Evolutionary conservation across 352 stramenopile genomes (phyloP).

Genomic region (Labyrinthula sp.): DNA sequence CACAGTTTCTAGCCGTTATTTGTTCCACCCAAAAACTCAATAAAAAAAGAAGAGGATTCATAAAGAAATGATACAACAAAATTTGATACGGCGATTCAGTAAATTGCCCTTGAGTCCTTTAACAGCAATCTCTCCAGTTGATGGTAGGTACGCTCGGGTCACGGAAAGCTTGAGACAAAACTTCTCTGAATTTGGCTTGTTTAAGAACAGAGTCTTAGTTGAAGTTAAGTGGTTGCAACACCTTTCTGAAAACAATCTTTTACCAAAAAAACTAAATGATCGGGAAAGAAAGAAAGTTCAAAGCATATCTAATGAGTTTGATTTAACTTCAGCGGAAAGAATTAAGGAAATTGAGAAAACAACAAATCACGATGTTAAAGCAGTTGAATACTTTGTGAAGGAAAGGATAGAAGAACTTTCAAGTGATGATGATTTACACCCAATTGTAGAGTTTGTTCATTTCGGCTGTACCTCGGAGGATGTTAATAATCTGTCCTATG

Average conservation of each 20-base stretch:
- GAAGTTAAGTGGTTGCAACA: constrained; percentile 34
- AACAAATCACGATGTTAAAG: constrained; percentile 40
- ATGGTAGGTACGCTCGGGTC: constrained; percentile 13
- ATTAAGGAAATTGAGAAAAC: constrained; percentile 38
- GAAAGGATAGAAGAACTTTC: constrained; percentile 30
- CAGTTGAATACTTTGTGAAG: constrained; percentile 39
- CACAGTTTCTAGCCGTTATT: too few species aligned
- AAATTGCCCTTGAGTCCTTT: too few species aligned
- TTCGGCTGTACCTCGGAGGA: constrained; percentile 38
- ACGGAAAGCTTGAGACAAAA: constrained; percentile 5
- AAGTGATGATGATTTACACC: constrained; percentile 23
- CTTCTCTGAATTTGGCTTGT: constrained; percentile 30
- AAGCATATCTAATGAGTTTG: constrained; percentile 29
- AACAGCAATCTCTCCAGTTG: constrained; percentile 19
- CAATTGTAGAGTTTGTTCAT: constrained; percentile 35
- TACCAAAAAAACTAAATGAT: constrained; percentile 24
- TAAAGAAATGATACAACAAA: too few species aligned
- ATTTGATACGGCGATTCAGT: too few species aligned
- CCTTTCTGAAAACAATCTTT: constrained; percentile 16
- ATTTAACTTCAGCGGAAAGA: constrained; percentile 25
- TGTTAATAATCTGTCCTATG: constrained; percentile 38
- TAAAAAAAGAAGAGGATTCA: too few species aligned
- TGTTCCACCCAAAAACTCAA: too few species aligned
- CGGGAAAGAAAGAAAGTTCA: constrained; percentile 14
- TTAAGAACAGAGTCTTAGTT: constrained; percentile 35